These are phyloP conservation scores for Colletotrichum sp. DNA, from an alignment of 2,329 filamentous ascomycete species.

Conservation along the genomic window DNA sequence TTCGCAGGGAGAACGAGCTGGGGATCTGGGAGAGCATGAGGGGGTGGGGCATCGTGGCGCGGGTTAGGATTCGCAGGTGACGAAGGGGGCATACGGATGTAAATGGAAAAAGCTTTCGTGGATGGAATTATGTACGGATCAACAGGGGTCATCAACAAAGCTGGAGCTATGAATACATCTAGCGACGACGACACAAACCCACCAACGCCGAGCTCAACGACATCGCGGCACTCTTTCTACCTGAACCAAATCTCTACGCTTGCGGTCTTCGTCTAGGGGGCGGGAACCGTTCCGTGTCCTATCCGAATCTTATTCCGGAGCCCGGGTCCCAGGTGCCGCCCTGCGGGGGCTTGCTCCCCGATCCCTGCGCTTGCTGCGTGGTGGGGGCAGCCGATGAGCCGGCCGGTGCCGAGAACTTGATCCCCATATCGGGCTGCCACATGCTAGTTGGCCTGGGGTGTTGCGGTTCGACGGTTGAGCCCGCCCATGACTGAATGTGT, in stretches of 20 bases:
- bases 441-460: constrained; percentile 59
- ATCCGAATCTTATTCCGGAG: constrained; percentile 62
- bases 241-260: neutral
- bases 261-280: neutral
- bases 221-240: neutral
- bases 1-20: constrained; percentile 55
- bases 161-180: neutral
- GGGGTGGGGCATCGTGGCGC: constrained; percentile 55
- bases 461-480: constrained; percentile 58
- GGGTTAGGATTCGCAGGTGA: constrained; percentile 31
- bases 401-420: constrained; percentile 69
- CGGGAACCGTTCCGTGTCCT: constrained; percentile 5
- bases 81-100: neutral
- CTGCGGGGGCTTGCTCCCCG: constrained; percentile 23
- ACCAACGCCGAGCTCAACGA: constrained; percentile 2
- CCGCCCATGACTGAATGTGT: constrained; percentile 64
- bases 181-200: neutral
- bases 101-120: neutral
- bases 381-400: constrained; percentile 25
- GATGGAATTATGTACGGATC: neutral
- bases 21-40: constrained; percentile 56
- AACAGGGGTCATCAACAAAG: neutral
- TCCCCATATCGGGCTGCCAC: constrained; percentile 83
- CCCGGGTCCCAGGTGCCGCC: constrained; percentile 63
- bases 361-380: constrained; percentile 23